Percentiles rank a stretch among this genome's conserved stretches.
Evolutionary conservation across 106 monocot species (phyloP).

Genomic region (Dendrobium nobile): DNA sequence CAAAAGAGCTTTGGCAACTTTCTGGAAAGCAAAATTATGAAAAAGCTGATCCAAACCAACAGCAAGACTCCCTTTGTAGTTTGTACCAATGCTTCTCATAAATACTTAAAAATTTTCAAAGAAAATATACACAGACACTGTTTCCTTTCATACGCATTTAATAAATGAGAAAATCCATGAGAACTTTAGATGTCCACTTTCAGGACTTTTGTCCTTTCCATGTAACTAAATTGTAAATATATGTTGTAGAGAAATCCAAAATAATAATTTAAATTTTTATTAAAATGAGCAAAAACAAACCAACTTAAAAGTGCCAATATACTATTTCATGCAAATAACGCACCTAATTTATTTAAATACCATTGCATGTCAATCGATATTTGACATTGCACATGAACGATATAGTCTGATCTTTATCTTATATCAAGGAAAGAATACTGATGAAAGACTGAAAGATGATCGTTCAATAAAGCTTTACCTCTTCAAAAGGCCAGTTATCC

Average conservation of each 20-base stretch:
- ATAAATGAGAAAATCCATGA: too few species aligned
- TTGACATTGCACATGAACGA: neutral
- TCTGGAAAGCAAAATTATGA: too few species aligned
- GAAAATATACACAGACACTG: too few species aligned
- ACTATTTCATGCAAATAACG: neutral
- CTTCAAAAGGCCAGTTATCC: constrained; percentile 82
- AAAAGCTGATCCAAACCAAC: too few species aligned
- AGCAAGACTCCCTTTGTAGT: too few species aligned
- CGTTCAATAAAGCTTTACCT: constrained; percentile 34
- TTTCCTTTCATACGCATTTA: too few species aligned
- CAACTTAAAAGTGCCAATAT: neutral
- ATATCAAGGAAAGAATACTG: neutral
- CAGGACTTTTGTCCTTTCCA: too few species aligned
- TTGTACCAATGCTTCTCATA: too few species aligned
- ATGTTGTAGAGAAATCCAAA: neutral
- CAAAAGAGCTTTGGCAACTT: too few species aligned
- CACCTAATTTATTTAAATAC: neutral
- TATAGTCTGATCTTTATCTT: neutral
- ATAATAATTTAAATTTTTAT: neutral
- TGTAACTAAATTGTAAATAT: neutral
- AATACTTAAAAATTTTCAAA: too few species aligned
- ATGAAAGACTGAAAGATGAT: neutral
- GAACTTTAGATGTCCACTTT: too few species aligned
- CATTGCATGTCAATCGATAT: neutral
- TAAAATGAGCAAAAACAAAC: neutral